Evolutionary conservation across 768 basidiomycete species (phyloP).

Genomic region (Goffeauzyma gilvescens): DNA sequence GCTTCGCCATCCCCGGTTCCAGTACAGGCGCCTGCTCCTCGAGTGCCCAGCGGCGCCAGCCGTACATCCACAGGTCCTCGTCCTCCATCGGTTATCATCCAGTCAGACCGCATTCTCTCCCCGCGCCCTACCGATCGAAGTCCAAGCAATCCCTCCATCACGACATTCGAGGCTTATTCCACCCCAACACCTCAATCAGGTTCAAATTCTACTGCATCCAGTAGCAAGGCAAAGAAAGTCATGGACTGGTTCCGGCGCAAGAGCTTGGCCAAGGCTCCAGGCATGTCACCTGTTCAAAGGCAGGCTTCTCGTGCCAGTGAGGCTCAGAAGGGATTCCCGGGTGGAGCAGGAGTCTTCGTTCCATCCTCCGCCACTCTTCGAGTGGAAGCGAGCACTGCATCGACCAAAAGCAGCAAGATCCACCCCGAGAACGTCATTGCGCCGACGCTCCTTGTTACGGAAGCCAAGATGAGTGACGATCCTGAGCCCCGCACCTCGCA

Average conservation of each 20-base stretch:
- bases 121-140: constrained; percentile 38
- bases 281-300: constrained; percentile 11
- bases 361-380: background rate
- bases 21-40: too few relatives aligned
- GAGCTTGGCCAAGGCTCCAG: constrained; percentile 23
- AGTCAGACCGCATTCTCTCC: constrained; percentile 16
- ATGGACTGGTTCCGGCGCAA: constrained; percentile 85
- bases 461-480: too few relatives aligned
- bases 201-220: constrained; percentile 20
- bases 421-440: too few relatives aligned
- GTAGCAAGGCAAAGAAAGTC: constrained; percentile 55
- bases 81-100: constrained; percentile 18
- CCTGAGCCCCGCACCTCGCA: too few relatives aligned
- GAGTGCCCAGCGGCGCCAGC: too few relatives aligned
- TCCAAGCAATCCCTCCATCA: constrained; percentile 38
- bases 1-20: too few relatives aligned
- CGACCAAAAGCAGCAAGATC: constrained; percentile 17
- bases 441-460: background rate
- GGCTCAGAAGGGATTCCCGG: constrained; percentile 13
- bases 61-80: constrained; percentile 17
- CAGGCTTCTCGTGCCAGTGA: background rate
- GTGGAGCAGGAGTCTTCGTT: constrained; percentile 8
- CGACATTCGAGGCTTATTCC: constrained; percentile 20
- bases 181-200: constrained; percentile 4
- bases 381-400: constrained; percentile 9